Conservation (phyloP, 2,329 filamentous ascomycete species). For the Penicillium sclerotigenum region DNA sequence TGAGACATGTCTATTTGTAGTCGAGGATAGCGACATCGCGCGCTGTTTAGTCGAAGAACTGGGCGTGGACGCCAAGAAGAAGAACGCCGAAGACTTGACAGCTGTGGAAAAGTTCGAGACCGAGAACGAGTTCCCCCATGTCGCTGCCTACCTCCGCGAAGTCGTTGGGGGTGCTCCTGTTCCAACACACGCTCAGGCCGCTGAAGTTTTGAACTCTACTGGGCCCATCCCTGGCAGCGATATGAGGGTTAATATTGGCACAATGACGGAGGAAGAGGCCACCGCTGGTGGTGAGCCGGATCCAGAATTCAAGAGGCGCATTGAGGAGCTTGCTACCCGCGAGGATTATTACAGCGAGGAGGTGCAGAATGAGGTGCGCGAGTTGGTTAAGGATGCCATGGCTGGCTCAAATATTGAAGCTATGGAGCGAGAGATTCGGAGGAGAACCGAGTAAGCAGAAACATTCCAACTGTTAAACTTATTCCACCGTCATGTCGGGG, state of each 20-base stretch:
- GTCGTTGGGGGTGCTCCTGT: constrained; percentile 29
- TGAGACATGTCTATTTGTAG: constrained; percentile 93
- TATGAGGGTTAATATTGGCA: constrained; percentile 72
- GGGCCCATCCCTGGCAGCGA: constrained; percentile 67
- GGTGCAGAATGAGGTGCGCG: constrained; percentile 74
- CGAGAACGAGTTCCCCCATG: constrained; percentile 73
- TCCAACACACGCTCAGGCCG: constrained; percentile 22
- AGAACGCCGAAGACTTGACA: constrained; percentile 72
- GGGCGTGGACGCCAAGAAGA: constrained; percentile 62
- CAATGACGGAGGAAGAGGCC: constrained; percentile 59
- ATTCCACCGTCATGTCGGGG: neutral
- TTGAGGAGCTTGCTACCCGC: constrained; percentile 81
- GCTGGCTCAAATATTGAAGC: constrained; percentile 60
- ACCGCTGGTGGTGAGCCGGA: constrained; percentile 66
- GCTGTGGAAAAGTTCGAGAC: constrained; percentile 75
- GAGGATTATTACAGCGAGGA: constrained; percentile 79
- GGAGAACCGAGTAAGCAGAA: constrained; percentile 54
- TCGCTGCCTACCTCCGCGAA: constrained; percentile 67
- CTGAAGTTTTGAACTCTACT: constrained; percentile 45
- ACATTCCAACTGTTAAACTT: neutral
- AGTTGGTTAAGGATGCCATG: constrained; percentile 77
- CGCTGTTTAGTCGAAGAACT: constrained; percentile 79
- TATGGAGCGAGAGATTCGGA: constrained; percentile 62
- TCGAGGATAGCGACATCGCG: constrained; percentile 76
- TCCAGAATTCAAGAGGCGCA: constrained; percentile 76